These are phyloP conservation scores for Lentinus tigrinus DNA, from an alignment of 768 basidiomycete genomes.

Conservation along the genomic window DNA sequence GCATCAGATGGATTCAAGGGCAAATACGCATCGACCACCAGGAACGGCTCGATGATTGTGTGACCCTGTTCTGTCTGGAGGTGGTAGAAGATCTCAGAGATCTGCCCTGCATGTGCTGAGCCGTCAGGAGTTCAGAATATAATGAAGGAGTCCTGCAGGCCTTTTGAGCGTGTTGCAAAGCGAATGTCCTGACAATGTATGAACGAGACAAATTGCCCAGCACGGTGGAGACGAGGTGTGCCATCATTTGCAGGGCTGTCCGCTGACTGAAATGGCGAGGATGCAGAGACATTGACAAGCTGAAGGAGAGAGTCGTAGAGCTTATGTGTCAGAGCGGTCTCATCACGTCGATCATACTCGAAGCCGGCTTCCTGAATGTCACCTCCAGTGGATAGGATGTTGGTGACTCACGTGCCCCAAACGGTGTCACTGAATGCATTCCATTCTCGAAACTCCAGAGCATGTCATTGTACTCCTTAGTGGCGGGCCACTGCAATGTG, in stretches of 20 bases:
- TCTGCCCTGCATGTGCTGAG: neutral
- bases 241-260: too few relatives aligned
- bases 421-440: neutral
- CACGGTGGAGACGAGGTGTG: too few relatives aligned
- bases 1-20: neutral
- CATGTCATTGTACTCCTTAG: neutral
- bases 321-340: neutral
- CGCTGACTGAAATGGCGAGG: too few relatives aligned
- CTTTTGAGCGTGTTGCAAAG: neutral
- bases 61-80: neutral
- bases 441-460: neutral
- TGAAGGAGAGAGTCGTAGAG: neutral
- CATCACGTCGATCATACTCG: neutral
- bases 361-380: too few relatives aligned
- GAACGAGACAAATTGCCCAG: too few relatives aligned
- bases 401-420: neutral
- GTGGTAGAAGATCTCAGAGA: neutral
- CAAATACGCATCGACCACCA: neutral
- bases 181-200: neutral
- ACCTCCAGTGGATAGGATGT: neutral
- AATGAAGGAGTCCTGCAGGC: neutral
- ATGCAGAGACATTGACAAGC: too few relatives aligned
- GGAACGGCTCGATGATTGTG: neutral
- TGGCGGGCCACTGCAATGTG: neutral
- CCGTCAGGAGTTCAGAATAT: fast-evolving